Conservation (phyloP, 805 yeast genomes). For the Helenozyma baotianmanensis region DNA sequence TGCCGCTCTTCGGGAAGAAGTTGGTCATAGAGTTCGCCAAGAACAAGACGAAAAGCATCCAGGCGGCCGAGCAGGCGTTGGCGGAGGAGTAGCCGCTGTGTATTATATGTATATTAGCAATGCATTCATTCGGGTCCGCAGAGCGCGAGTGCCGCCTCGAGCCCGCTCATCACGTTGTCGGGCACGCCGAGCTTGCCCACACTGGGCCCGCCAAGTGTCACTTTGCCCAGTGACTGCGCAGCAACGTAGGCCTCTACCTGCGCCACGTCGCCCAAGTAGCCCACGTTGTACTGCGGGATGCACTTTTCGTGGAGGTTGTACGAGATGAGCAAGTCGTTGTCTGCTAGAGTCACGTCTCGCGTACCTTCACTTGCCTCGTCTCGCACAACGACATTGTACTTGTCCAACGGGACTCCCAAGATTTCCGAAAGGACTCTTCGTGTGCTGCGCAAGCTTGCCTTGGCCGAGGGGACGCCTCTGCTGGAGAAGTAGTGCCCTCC, state of each 20-base stretch:
- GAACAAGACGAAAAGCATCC: conserved; percentile 23
- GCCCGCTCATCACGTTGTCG: conserved; percentile 67
- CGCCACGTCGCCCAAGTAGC: conserved; percentile 47
- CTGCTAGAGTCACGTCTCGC: conserved; percentile 12
- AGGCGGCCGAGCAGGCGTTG: conserved; percentile 9
- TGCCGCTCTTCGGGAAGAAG: conserved; percentile 49
- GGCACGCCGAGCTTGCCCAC: conserved; percentile 79
- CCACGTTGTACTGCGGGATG: conserved; percentile 77
- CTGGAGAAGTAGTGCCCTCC: conserved; percentile 65
- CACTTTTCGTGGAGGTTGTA: conserved; percentile 42
- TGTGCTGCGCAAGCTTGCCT: conserved; percentile 22
- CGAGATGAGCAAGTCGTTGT: conserved; percentile 28
- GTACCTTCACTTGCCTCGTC: conserved; percentile 19
- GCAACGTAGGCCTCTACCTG: conserved; percentile 29
- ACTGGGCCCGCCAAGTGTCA: conserved; percentile 76
- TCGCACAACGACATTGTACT: conserved; percentile 21
- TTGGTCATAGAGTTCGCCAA: conserved; percentile 35
- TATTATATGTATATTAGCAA: neutral
- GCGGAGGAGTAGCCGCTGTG: conserved; percentile 5
- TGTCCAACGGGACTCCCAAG: conserved; percentile 19
- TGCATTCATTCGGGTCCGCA: too few relatives aligned
- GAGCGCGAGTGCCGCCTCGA: conserved; percentile 45
- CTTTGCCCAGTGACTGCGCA: conserved; percentile 25
- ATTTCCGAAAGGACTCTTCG: conserved; percentile 22
- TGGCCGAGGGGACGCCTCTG: conserved; percentile 27